Base-by-base conservation (phyloP, 805 yeast species). In the Yarrowia keelungensis region DNA sequence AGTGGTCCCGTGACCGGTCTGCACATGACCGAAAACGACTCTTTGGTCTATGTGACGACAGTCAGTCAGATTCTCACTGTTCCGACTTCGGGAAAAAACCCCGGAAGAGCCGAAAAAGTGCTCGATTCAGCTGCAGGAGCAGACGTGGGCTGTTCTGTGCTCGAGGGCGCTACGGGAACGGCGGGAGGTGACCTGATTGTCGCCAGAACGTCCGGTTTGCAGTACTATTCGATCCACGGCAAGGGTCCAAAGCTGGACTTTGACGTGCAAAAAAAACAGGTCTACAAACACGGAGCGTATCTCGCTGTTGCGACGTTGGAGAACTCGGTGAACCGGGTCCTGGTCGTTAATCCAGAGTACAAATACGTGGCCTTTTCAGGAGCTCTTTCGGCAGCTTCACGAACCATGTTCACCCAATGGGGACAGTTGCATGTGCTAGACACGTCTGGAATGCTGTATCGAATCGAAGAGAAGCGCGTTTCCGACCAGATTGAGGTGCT, bases 71-170 rank as follows among this genome's bases (percentile, higher is more conserved):
- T 92, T 1, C 76, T 92, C 59, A 84, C 92, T 0, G 86, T 92
- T 11, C 84, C 87, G 14, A 92, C 97, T 0, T 84, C 88, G 0
- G 97, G 97, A 0, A 83, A 91, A 74, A 90, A 89, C 75, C 87
- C 86, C 61, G 91, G 93, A 0, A 85, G 85, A 68, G 88, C 90
- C 0, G 83, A 81, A 45, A 72, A 77, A 3, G 73, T 83, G 0
- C 75, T 86, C n/a, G 88, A 86, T 45, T 73, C 76, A 8, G 58
- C 73, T 0, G 74, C 76, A 43, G 89, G 89, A 10, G 83, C 85
- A 2, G 83, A 80, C 47, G 70, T 84, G 46, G 82, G 83, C 2
- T 80, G 82, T 47, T 76, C 79, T 38, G 84, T 82, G 12, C 71
- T 77, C 1, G 77, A 77, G 32, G 32, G 32, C 4, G 32, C 2